phyloP scores from a whole-genome alignment of 352 stramenopile species.

The Stephanocyclus meneghinianus region DNA sequence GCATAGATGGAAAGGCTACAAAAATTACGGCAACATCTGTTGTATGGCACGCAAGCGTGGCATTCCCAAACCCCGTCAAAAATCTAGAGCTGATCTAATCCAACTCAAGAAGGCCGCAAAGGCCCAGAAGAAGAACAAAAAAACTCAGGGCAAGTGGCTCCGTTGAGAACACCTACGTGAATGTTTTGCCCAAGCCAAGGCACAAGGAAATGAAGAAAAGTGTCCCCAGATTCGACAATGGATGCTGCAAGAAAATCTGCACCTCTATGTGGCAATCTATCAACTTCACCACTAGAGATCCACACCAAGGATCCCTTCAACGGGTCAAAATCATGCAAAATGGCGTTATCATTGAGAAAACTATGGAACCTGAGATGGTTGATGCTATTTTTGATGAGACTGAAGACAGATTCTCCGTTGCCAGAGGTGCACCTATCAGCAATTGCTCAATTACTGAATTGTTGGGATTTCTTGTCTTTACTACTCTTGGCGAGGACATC shows the following conservation, averaged over 20 bases:
- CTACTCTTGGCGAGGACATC: background rate
- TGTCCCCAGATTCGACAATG: background rate
- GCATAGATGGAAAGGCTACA: constrained; percentile 10
- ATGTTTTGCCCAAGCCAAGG: background rate
- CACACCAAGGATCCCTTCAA: background rate
- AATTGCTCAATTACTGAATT: background rate
- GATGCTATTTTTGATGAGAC: background rate
- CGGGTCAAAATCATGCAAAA: background rate
- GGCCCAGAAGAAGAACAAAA: background rate
- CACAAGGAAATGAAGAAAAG: background rate
- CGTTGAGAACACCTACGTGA: constrained; percentile 1
- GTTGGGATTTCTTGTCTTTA: constrained; percentile 19
- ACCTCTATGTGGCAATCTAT: background rate
- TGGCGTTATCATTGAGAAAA: background rate
- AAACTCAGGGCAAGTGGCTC: background rate
- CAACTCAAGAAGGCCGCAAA: background rate
- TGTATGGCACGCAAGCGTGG: background rate
- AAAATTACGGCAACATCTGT: constrained; percentile 10
- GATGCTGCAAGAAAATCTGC: background rate
- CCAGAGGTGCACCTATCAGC: constrained; percentile 15
- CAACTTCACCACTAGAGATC: background rate
- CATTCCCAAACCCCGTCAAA: constrained; percentile 3
- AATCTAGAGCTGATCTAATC: constrained; percentile 1
- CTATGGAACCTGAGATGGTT: background rate
- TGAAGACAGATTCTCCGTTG: background rate